A percentile compares a stretch with the other conserved stretches of the same genome.
phyloP scores from a whole-genome alignment of 2,329 filamentous ascomycete species.

The Colletotrichum magnum region DNA sequence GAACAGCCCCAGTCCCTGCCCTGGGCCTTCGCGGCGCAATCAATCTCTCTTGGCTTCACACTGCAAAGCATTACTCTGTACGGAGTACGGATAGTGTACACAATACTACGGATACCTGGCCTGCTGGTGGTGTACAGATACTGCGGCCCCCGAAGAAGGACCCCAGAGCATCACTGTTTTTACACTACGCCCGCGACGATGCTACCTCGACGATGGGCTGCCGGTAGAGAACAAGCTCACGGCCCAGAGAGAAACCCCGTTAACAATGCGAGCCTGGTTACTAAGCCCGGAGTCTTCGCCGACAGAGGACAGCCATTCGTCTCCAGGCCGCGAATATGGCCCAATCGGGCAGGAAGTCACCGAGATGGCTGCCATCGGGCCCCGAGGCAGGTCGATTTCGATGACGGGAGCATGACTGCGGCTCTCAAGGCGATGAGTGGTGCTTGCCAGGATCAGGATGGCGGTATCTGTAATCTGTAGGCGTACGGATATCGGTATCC shows the following conservation, averaged over 20 bases:
- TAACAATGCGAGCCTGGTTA: constrained; percentile 6
- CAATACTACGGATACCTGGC: neutral
- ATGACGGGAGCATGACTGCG: constrained; percentile 32
- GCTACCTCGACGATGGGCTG: constrained; percentile 7
- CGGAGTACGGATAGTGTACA: neutral
- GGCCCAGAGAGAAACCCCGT: constrained; percentile 3
- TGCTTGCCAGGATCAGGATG: too few species aligned
- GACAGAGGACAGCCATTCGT: neutral
- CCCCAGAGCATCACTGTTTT: constrained; percentile 6
- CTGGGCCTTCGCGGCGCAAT: neutral
- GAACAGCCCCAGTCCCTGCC: constrained; percentile 26
- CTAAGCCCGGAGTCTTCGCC: constrained; percentile 16
- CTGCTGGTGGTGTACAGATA: neutral
- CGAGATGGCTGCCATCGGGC: constrained; percentile 4
- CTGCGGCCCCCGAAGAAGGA: neutral
- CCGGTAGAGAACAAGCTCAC: constrained; percentile 27
- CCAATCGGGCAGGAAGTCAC: constrained; percentile 23
- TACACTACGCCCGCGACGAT: constrained; percentile 13
- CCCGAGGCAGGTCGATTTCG: neutral
- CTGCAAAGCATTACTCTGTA: neutral
- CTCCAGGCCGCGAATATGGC: constrained; percentile 11
- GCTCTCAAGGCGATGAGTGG: constrained; percentile 3
- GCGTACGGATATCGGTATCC: neutral
- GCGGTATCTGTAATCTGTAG: too few species aligned
- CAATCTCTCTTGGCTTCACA: constrained; percentile 3